These are phyloP conservation scores for Rhodotorula sphaerocarpa DNA, from an alignment of 768 basidiomycete species.

Conservation along the genomic window DNA sequence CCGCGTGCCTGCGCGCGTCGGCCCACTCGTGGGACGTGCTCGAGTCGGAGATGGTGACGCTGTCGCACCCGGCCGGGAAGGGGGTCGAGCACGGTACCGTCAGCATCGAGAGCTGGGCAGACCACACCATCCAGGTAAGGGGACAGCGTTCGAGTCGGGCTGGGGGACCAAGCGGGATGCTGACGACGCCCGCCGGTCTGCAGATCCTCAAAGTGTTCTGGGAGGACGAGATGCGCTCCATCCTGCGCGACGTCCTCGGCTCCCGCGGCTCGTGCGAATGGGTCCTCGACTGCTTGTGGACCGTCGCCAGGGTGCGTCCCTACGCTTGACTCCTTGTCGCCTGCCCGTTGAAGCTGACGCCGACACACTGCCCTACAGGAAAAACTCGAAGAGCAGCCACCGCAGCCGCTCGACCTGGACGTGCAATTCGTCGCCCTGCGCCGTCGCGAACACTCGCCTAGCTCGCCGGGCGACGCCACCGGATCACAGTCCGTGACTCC, in stretches of 20 bases:
- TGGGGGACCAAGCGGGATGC: neutral
- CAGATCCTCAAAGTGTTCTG: conserved; percentile 34
- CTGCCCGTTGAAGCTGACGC: neutral
- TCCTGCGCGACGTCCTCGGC: conserved; percentile 28
- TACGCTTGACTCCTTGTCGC: neutral
- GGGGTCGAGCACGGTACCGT: conserved; percentile 34
- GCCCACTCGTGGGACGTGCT: conserved; percentile 35
- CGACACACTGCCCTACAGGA: conserved; percentile 6
- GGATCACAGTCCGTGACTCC: too few relatives aligned
- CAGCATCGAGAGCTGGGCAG: conserved; percentile 28
- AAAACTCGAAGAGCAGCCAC: conserved; percentile 31
- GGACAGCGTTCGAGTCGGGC: neutral
- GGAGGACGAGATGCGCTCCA: conserved; percentile 22
- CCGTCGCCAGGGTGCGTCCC: conserved; percentile 23
- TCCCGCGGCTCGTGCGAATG: conserved; percentile 31
- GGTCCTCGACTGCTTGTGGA: conserved; percentile 32
- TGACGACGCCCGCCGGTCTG: too few relatives aligned
- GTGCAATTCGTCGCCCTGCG: conserved; percentile 32
- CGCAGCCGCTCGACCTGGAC: conserved; percentile 33
- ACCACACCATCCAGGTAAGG: conserved; percentile 29
- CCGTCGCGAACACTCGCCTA: neutral
- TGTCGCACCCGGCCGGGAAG: conserved; percentile 36
- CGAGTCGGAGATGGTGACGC: neutral
- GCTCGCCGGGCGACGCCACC: neutral
- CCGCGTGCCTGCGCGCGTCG: conserved; percentile 27